phyloP scores from a whole-genome alignment of 2,329 filamentous ascomycete species.

The Penicillium concentricum region DNA sequence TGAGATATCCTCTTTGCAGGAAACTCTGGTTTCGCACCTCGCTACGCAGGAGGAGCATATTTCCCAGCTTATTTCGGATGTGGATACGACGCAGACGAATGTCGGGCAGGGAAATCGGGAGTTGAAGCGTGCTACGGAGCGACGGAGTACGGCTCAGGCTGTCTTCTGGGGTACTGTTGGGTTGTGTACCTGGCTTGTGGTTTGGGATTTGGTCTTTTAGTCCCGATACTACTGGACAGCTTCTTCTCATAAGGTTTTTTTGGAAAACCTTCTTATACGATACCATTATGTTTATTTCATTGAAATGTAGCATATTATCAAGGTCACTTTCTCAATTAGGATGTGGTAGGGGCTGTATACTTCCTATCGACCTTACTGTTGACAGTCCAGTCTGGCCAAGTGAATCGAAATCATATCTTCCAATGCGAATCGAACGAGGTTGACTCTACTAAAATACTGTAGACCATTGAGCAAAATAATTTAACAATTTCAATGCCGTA shows the following conservation, averaged over 20 bases:
- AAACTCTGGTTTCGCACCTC: constrained; percentile 81
- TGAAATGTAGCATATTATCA: not conserved
- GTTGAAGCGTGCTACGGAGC: constrained; percentile 75
- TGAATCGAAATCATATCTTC: not conserved
- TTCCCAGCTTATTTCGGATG: constrained; percentile 82
- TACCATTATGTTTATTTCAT: not conserved
- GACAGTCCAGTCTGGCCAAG: not conserved
- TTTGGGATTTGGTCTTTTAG: constrained; percentile 71
- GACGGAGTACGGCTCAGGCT: constrained; percentile 69
- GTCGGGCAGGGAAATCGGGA: constrained; percentile 87
- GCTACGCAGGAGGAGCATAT: constrained; percentile 85
- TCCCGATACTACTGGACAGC: not conserved
- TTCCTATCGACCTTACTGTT: not conserved
- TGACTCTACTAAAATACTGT: not conserved
- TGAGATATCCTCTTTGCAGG: constrained; percentile 91
- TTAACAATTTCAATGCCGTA: not conserved
- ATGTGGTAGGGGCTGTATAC: not conserved
- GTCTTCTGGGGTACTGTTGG: constrained; percentile 80
- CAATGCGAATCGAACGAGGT: too few relatives aligned
- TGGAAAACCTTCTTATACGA: not conserved
- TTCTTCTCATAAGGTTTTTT: not conserved
- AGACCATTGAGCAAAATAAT: not conserved
- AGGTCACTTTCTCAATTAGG: not conserved
- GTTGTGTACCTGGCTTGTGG: constrained; percentile 69
- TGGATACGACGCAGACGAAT: constrained; percentile 77